Percentiles rank a stretch among this genome's conserved stretches.
Conservation (phyloP, 805 yeast genomes). For the Barnettozyma populi region DNA sequence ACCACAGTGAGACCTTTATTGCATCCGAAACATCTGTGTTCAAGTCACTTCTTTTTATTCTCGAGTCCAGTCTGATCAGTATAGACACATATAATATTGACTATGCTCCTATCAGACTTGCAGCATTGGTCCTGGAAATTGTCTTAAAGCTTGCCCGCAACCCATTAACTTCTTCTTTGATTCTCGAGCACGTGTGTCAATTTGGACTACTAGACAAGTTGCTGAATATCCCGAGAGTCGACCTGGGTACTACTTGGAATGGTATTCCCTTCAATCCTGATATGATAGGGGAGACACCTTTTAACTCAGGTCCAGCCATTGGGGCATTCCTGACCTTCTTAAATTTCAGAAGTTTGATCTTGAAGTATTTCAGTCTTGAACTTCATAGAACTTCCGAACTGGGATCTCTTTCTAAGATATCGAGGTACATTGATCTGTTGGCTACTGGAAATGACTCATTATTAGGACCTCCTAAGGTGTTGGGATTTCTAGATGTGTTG, state of each 20-base stretch:
- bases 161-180: constrained; percentile 44
- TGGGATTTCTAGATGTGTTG: constrained; percentile 65
- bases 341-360: constrained; percentile 50
- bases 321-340: constrained; percentile 59
- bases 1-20: constrained; percentile 43
- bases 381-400: constrained; percentile 49
- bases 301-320: constrained; percentile 31
- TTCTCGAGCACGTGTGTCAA: constrained; percentile 50
- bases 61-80: constrained; percentile 42
- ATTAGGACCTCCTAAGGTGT: constrained; percentile 58
- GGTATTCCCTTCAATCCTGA: constrained; percentile 39
- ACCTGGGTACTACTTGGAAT: constrained; percentile 51
- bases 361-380: constrained; percentile 67
- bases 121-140: constrained; percentile 54
- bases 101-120: constrained; percentile 53
- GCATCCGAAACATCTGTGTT: constrained; percentile 51
- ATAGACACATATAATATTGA: constrained; percentile 38
- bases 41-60: constrained; percentile 42
- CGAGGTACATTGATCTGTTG: constrained; percentile 46
- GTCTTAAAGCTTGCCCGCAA: constrained; percentile 57
- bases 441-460: constrained; percentile 45
- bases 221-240: constrained; percentile 47
- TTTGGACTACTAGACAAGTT: constrained; percentile 46
- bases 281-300: constrained; percentile 26
- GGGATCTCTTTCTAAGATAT: constrained; percentile 46